These are phyloP conservation scores for Scenedesmus sp. DNA, from an alignment of 163 green algal species.

Conservation along the genomic window DNA sequence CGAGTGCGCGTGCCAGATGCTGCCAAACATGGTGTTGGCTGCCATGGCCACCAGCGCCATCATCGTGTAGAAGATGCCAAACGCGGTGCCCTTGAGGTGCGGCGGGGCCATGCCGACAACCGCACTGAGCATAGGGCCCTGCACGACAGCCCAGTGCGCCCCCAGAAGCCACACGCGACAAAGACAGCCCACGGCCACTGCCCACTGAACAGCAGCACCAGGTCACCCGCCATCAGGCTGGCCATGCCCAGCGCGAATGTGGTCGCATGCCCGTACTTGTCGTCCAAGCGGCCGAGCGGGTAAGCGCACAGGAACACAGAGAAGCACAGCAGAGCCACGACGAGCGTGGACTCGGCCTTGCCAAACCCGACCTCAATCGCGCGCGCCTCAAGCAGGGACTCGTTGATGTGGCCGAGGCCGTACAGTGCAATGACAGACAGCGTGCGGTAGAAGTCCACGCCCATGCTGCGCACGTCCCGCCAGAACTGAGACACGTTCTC, in stretches of 20 bases:
- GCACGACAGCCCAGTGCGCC: slow-evolving; percentile 70
- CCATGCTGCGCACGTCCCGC: slow-evolving; percentile 65
- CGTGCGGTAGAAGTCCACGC: slow-evolving; percentile 73
- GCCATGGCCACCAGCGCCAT: slow-evolving; percentile 70
- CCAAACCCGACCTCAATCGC: slow-evolving; percentile 77
- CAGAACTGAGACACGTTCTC: slow-evolving; percentile 1
- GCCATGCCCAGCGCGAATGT: slow-evolving; percentile 74
- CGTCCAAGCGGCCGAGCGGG: slow-evolving; percentile 72
- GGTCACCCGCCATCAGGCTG: slow-evolving; percentile 67
- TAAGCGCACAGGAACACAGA: slow-evolving; percentile 71
- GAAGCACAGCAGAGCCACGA: slow-evolving; percentile 67
- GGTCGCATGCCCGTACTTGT: slow-evolving; percentile 58
- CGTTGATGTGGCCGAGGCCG: slow-evolving; percentile 72
- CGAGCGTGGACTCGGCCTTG: slow-evolving; percentile 75
- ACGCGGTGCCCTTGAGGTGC: slow-evolving; percentile 71
- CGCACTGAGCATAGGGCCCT: slow-evolving; percentile 73
- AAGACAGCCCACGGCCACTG: slow-evolving; percentile 69
- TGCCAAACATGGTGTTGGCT: slow-evolving; percentile 73
- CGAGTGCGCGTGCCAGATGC: slow-evolving; percentile 63
- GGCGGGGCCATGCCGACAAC: slow-evolving; percentile 67
- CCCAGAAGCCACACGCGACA: slow-evolving; percentile 65
- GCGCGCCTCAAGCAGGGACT: slow-evolving; percentile 67
- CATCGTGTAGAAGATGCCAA: slow-evolving; percentile 79
- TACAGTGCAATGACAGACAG: slow-evolving; percentile 69
- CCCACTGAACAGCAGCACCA: slow-evolving; percentile 64